Conservation (phyloP, 192 early-diverging fungal species). For the Tieghemiomyces parasiticus region DNA sequence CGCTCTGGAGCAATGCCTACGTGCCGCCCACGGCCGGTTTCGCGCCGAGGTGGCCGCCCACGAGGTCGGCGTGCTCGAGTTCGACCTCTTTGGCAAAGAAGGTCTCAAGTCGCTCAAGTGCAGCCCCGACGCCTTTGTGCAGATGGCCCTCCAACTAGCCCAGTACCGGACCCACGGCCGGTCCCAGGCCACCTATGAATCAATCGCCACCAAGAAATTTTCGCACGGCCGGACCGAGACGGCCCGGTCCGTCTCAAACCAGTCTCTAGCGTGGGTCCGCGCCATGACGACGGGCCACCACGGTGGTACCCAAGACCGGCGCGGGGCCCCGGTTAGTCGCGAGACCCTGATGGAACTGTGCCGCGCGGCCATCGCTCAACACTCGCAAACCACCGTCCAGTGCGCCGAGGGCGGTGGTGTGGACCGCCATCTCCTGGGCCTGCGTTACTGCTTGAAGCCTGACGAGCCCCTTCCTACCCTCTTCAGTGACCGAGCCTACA, state of each 20-base stretch:
- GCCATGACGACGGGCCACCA: slow-evolving; percentile 26
- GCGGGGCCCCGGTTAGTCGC: slow-evolving; percentile 23
- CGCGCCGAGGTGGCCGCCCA: slow-evolving; percentile 42
- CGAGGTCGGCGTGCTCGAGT: slow-evolving; percentile 48
- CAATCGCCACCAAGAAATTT: slow-evolving; percentile 47
- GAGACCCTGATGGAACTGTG: slow-evolving; percentile 29
- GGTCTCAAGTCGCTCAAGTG: slow-evolving; percentile 44
- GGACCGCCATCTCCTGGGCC: slow-evolving; percentile 57
- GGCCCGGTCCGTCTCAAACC: slow-evolving; percentile 50
- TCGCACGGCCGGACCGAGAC: slow-evolving; percentile 61
- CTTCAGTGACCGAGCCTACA: slow-evolving; percentile 37
- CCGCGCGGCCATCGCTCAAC: slow-evolving; percentile 28
- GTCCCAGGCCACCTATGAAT: slow-evolving; percentile 58
- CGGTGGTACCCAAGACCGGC: slow-evolving; percentile 32
- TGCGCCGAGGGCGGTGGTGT: slow-evolving; percentile 44
- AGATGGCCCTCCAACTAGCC: slow-evolving; percentile 64
- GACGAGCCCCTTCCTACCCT: slow-evolving; percentile 24
- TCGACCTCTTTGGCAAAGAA: slow-evolving; percentile 56
- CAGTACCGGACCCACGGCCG: slow-evolving; percentile 45
- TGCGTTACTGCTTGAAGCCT: slow-evolving; percentile 30
- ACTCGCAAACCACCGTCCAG: slow-evolving; percentile 34
- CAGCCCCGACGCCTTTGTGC: slow-evolving; percentile 53
- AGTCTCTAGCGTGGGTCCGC: slow-evolving; percentile 35
- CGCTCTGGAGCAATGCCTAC: slow-evolving; percentile 32
- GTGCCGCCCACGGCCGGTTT: slow-evolving; percentile 45